Percentiles rank a stretch among this genome's conserved stretches.
These are phyloP conservation scores for Cadophora gregata DNA, from an alignment of 2,329 filamentous ascomycete genomes.

Conservation along the genomic window DNA sequence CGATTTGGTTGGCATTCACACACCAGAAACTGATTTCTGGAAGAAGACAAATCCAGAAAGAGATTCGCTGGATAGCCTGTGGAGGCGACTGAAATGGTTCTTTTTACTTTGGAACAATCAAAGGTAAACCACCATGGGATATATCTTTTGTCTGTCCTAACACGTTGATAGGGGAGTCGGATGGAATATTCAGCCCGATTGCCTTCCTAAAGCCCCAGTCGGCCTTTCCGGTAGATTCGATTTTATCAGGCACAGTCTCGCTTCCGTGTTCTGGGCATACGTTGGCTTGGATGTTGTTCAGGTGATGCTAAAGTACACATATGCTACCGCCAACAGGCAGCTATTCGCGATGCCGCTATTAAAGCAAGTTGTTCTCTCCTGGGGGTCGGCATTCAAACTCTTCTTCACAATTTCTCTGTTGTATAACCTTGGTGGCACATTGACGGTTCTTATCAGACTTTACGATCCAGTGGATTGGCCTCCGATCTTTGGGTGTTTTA, in stretches of 20 bases:
- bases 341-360: background rate
- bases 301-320: background rate
- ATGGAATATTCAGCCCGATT: background rate
- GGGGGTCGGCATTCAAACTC: background rate
- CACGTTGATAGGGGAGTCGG: background rate
- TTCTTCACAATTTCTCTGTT: background rate
- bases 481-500: conserved; percentile 11
- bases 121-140: background rate
- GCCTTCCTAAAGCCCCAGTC: background rate
- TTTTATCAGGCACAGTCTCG: background rate
- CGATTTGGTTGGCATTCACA: conserved; percentile 5
- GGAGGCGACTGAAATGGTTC: background rate
- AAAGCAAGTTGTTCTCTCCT: background rate
- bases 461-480: background rate
- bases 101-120: background rate
- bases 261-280: background rate
- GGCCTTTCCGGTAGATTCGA: background rate
- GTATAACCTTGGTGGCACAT: background rate
- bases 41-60: background rate
- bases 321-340: background rate
- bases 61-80: background rate
- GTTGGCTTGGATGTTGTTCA: background rate
- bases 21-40: background rate
- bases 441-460: background rate
- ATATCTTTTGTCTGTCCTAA: background rate